A percentile compares a stretch with the other conserved stretches of the same genome.
Evolutionary conservation across 208 protist genomes (phyloP).

Genomic region (Hexamita inflata): DNA sequence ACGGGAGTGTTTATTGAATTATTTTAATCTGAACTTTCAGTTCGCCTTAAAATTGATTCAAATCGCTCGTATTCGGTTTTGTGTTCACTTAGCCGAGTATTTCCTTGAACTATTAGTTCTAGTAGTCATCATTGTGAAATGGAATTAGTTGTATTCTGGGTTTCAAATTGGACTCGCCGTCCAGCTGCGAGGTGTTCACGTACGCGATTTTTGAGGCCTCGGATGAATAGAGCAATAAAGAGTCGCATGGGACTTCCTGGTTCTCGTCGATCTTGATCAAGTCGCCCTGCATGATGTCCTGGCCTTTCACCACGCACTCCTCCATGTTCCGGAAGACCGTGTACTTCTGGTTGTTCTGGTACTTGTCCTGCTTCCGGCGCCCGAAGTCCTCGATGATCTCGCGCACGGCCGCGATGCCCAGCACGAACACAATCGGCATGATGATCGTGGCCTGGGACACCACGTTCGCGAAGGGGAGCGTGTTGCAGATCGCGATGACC

Average conservation of each 20-base stretch:
- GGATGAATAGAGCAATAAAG: background rate
- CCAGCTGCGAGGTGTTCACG: conserved; percentile 82
- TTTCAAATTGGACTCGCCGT: conserved; percentile 97
- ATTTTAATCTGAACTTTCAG: too few relatives aligned
- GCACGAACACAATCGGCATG: background rate
- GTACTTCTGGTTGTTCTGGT: background rate
- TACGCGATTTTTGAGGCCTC: background rate
- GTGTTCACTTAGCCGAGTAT: too few relatives aligned
- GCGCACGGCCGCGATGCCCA: background rate
- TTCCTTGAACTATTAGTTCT: too few relatives aligned
- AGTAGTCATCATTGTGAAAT: too few relatives aligned
- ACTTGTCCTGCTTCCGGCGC: background rate
- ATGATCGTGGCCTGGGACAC: background rate
- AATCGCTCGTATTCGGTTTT: too few relatives aligned
- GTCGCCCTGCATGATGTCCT: conserved; percentile 74
- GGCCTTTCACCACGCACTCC: conserved; percentile 26
- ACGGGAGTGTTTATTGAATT: too few relatives aligned
- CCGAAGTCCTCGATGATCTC: conserved; percentile 22
- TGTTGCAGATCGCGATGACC: background rate
- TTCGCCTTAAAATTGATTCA: too few relatives aligned
- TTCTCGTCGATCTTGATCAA: conserved; percentile 69
- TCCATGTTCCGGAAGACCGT: background rate
- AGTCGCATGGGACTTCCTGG: conserved; percentile 55
- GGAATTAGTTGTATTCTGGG: too few relatives aligned
- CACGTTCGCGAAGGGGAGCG: background rate